Base-by-base conservation (phyloP, 78 protist genomes). In the Mantamonas sphyraenae region DNA sequence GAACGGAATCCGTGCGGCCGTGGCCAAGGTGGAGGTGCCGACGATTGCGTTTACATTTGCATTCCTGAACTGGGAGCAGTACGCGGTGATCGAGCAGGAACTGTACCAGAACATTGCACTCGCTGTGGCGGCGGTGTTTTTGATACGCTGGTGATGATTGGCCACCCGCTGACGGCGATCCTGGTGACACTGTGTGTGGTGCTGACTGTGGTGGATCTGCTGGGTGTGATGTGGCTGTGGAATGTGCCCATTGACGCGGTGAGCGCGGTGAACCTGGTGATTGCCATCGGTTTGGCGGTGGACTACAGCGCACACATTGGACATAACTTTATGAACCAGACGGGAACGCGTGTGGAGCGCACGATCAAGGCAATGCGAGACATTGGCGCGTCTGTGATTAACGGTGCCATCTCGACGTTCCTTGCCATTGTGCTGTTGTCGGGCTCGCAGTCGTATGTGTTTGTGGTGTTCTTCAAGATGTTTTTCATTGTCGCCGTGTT, bases 301-400 rank as follows among this genome's bases (percentile, higher is more conserved):
- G 84, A 79, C 63, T 79, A 74, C 64, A 31, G 57, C 2, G 78
- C 68, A 28, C 84, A 79, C 78, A 47, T 79, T 2, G 73, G 62
- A n/a, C 77, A 79, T 55, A 62, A 66, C 3, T 79, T 65, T 8
- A 17, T 74, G 53, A 7, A 12, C 26, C 65, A 42, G 38, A 0
- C 2, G 47, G 71, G 74, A 3, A n/a, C n/a, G n/a, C n/a, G n/a
- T n/a, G n/a, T n/a, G n/a, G n/a, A n/a, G n/a, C n/a, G n/a, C n/a
- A n/a, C n/a, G n/a, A n/a, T n/a, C n/a, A n/a, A n/a, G n/a, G n/a
- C n/a, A n/a, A n/a, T n/a, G n/a, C n/a, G n/a, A n/a, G 71, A 58
- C 22, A 55, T 76, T 19, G 84, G 84, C 51, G 2, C 64, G 1
- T 34, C 64, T 16, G 79, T 74, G 19, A 1, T 64, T 28, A 63